Evolutionary conservation across 257 asterid species (phyloP), one percentile per base, ranked within the genome.

Genomic region (Eustoma russellianum): DNA sequence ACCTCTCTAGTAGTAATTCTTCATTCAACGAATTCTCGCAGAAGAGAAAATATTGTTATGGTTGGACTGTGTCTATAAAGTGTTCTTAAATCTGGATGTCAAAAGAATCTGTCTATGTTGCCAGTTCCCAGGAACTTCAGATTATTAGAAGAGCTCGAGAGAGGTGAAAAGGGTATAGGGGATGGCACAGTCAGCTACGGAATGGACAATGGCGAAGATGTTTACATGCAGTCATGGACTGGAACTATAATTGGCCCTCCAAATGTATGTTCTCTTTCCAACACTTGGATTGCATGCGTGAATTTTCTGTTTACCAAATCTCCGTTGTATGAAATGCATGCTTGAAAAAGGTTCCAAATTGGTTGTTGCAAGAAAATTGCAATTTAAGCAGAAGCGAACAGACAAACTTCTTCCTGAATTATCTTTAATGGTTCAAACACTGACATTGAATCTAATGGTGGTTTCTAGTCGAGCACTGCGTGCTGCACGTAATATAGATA

Each of bases 151-250:
- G 93, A 86, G 75, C 87, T 86, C 57, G 95, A 86, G 75, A 80
- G 93, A 62, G 95, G 90, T 57, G 95, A 86, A 76, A 86, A 86
- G 72, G 95, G 95, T 63, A 80, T 86, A 62, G 95, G 93, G 47
- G 87, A 85, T 80, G 95, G 95, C 72, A 85, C 89, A 15, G 95
- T 86, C 57, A 86, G 95, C 78, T 86, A 83, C 15, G 95, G 95
- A 40, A 86, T 86, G 95, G 93, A 86, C 53, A 94, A 80, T 56
- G 83, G 90, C 1, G 94, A 86, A 63, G 95, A 86, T 60, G 75
- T 86, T 33, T 83, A 64, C 82, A 83, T 86, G 95, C 87, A 83
- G 59, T 86, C 93, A 13, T 86, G 95, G 95, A 86, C 95, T 2
- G 95, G 95, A 67, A 86, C 95, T 53, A 79, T 86, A 61, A 78